Base-by-base conservation (phyloP, 371 early-diverging fungal species). In the Rhizopus delemar region DNA sequence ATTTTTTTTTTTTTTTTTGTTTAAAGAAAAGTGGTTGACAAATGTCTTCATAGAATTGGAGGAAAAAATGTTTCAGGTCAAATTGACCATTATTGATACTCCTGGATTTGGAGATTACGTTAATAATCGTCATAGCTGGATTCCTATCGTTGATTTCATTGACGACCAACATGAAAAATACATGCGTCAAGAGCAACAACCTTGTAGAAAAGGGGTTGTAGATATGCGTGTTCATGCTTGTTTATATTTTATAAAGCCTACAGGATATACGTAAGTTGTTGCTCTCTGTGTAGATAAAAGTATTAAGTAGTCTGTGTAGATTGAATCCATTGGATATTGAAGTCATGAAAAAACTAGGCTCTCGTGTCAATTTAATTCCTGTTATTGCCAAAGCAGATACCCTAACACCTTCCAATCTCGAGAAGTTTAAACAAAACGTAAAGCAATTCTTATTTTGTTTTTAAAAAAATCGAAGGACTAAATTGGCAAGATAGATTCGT, bases 331-430 rank as follows among this genome's bases (percentile, higher is more conserved):
- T 94, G 46, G 94, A 94, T 68, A 88, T 94, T 58, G 89, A 90
- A 69, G 85, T 90, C 49, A 93, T 94, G 93, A 91, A 91, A 76
- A 83, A 85, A 31, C 73, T 94, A 45, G 88, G 93, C 15, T 80
- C 86, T n/a, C 83, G 92, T 51, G 91, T 92, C 57, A 94, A 94
- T 74, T 65, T 94, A 60, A 92, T 97, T 64, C 95, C 98, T 29
- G 88, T 96, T 8, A 90, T 97, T 69, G 88, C 96, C 41, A 97
- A 96, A 71, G 91, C 95, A 50, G 98, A 97, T 74, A 94, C 93
- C 6, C 66, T 95, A 63, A 93, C 96, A 16, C 86, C 87, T n/a
- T 73, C 83, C 6, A 92, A 93, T 63, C 66, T 97, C 55, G 82
- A 78, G 43, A 77, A 83, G 55, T 92, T 93, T 76, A 96, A 96